Evolutionary conservation across 345 rosid species (phyloP), one percentile per base, ranked within the genome.

Genomic region (Euphorbia lathyris): DNA sequence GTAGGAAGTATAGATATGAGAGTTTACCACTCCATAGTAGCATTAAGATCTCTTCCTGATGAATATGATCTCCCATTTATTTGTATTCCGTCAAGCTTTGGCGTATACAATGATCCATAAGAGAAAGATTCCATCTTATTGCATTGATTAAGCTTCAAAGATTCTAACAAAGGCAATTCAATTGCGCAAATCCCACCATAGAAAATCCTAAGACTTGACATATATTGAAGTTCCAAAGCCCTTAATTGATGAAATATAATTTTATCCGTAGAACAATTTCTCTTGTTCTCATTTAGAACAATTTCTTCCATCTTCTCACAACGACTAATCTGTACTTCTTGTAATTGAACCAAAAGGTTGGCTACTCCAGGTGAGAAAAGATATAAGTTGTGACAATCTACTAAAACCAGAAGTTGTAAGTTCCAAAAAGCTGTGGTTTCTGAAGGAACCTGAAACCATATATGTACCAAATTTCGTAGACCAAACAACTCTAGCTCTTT

Each of bases 261-360:
- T 3, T 23, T 17, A 3, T 7, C 30, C 4, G 19, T 3, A 38
- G n/a, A n/a, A n/a, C n/a, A n/a, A n/a, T 58, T 12, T 1, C 9
- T n/a, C 38, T 58, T 58, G 38, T 58, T 27, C 4, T 27, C 63
- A 29, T 58, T 30, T 27, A 3, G 23, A 40, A 32, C 64, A 23
- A 59, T 59, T 30, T 14, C 43, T 17, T 59, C 64, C 64, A 59
- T 29, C 63, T n/a, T n/a, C n/a, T n/a, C n/a, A n/a, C n/a, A n/a
- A n/a, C n/a, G n/a, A n/a, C n/a, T n/a, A n/a, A n/a, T 19, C 11
- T 17, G 2, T 30, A 59, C 3, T 0, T 2, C 6, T 59, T 59
- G 3, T 5, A 59, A 23, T 19, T 59, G 8, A 6, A 8, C 22
- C 2, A 59, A 17, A 59, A 16, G 8, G 3, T 59, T 32, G 23